Evolutionary conservation across 2,329 filamentous ascomycete genomes (phyloP).

Genomic region (Aspergillaceae sp.): DNA sequence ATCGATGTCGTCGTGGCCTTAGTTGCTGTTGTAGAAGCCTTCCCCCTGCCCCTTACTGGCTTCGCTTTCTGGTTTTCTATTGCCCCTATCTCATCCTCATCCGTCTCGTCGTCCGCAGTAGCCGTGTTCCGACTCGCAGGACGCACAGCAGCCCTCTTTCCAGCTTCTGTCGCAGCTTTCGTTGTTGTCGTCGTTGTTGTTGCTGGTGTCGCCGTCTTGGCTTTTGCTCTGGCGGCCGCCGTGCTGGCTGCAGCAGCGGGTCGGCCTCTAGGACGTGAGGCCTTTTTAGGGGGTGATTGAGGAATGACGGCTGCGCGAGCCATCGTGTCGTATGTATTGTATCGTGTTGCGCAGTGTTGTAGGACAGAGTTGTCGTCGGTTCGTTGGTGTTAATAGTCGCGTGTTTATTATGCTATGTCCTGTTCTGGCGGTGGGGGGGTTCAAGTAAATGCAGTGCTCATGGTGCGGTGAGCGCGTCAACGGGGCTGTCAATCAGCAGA

Average conservation of each 20-base stretch:
- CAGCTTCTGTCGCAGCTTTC: constrained; percentile 3
- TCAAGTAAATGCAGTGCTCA: too few species aligned
- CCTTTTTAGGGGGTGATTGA: constrained; percentile 12
- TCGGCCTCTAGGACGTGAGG: constrained; percentile 11
- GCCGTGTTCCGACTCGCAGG: background rate
- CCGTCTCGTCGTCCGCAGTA: constrained; percentile 8
- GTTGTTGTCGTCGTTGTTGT: constrained; percentile 5
- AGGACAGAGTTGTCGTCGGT: too few species aligned
- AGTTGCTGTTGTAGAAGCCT: constrained; percentile 4
- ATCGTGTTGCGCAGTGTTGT: too few species aligned
- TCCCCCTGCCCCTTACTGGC: constrained; percentile 6
- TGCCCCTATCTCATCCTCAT: constrained; percentile 18
- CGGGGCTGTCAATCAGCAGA: too few species aligned
- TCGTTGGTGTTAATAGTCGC: too few species aligned
- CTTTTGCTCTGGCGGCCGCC: background rate
- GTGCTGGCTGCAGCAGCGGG: constrained; percentile 3
- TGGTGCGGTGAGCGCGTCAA: too few species aligned
- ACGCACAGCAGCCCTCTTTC: constrained; percentile 5
- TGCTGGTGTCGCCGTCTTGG: constrained; percentile 2
- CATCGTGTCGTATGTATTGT: constrained; percentile 5
- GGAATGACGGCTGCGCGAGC: constrained; percentile 20
- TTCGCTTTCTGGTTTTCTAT: constrained; percentile 6
- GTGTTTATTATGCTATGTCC: too few species aligned
- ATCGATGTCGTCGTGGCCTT: background rate
- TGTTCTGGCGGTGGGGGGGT: too few species aligned